phyloP scores from a whole-genome alignment of 2,329 filamentous ascomycete genomes.

The Xylariaceae sp. region DNA sequence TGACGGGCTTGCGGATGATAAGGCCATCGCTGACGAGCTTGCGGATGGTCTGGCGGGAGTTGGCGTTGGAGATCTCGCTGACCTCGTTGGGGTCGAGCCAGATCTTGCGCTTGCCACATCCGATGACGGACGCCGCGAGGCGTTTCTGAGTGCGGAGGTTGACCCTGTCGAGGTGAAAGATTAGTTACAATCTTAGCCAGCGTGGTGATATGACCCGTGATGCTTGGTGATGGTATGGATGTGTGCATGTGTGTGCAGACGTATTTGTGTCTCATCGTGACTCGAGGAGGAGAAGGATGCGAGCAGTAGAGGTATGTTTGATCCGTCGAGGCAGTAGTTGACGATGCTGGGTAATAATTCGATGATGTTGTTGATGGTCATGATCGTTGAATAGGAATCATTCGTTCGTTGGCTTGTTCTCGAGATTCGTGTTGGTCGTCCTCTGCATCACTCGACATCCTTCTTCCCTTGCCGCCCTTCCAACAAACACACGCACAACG shows the following conservation, averaged over 20 bases:
- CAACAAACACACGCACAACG: not conserved
- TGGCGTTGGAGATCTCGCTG: conserved; percentile 99
- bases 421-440: not conserved
- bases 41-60: conserved; percentile 99
- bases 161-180: conserved; percentile 64
- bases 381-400: not conserved
- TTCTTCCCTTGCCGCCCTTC: not conserved
- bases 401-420: not conserved
- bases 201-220: not conserved
- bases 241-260: too few relatives aligned
- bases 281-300: not conserved
- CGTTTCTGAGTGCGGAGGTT: conserved; percentile 99
- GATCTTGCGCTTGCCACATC: conserved; percentile 99
- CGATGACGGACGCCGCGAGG: conserved; percentile 96
- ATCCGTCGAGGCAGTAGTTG: not conserved
- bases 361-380: not conserved
- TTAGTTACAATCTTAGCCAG: conserved; percentile 11
- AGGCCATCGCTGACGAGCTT: conserved; percentile 99
- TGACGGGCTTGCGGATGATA: conserved; percentile 99
- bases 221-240: not conserved
- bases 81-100: conserved; percentile 99
- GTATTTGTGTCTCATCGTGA: not conserved
- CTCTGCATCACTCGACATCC: not conserved
- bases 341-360: not conserved
- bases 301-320: not conserved